A percentile compares a stretch with the other conserved stretches of the same genome.
Conservation (phyloP, 108 stramenopile species). For the Nannochloropsis salina region DNA sequence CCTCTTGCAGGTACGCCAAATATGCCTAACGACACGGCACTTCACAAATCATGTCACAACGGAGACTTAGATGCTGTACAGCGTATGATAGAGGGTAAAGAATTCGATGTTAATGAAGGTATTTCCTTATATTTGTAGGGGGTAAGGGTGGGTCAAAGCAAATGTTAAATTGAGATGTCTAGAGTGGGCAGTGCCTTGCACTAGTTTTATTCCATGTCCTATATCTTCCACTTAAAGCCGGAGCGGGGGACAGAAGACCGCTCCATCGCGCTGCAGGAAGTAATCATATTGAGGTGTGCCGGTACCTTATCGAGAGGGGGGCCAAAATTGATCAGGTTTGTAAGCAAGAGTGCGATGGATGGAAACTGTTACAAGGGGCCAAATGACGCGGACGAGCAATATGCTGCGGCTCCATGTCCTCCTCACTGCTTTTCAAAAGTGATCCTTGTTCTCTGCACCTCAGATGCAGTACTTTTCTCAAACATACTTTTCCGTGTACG, state of each 20-base stretch:
- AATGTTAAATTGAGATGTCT: no score
- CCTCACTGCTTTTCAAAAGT: no score
- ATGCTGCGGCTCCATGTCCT: no score
- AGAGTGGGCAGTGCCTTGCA: background rate
- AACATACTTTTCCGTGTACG: no score
- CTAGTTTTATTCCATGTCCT: background rate
- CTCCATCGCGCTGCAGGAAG: slow-evolving; percentile 45
- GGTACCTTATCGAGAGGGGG: slow-evolving; percentile 47
- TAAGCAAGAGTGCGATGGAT: background rate
- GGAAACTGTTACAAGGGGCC: background rate
- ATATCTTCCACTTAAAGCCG: background rate
- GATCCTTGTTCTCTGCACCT: no score
- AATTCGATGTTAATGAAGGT: slow-evolving; percentile 50
- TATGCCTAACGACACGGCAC: slow-evolving; percentile 53
- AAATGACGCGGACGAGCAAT: no score
- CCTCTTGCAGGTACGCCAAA: background rate
- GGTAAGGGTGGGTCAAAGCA: background rate
- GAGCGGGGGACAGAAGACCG: background rate
- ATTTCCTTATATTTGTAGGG: slow-evolving; percentile 35
- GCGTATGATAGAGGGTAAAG: slow-evolving; percentile 41
- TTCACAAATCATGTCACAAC: slow-evolving; percentile 56
- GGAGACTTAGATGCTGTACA: slow-evolving; percentile 39
- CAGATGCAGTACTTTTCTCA: no score
- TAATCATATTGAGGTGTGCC: slow-evolving; percentile 49
- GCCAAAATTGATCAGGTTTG: slow-evolving; percentile 48